These are phyloP conservation scores for Solanum tacnaense DNA, from an alignment of 257 asterid genomes.

Conservation along the genomic window DNA sequence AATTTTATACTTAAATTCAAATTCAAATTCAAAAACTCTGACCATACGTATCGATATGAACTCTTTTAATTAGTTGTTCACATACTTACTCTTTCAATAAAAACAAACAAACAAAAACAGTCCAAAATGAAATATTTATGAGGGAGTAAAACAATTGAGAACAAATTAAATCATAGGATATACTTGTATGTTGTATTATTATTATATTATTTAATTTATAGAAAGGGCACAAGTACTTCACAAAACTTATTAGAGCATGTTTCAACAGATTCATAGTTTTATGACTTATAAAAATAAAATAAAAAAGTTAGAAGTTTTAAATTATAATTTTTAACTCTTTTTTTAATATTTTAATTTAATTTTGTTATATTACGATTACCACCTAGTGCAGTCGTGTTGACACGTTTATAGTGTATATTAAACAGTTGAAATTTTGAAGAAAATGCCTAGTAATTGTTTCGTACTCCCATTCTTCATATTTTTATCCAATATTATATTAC, in stretches of 20 bases:
- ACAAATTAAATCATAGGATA: background rate
- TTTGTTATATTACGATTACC: background rate
- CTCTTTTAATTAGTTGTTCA: background rate
- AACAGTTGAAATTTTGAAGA: background rate
- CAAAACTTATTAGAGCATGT: background rate
- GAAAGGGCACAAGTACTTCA: background rate
- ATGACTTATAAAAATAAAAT: background rate
- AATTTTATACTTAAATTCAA: background rate
- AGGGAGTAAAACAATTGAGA: background rate
- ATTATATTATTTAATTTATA: too few species aligned
- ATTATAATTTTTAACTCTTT: background rate
- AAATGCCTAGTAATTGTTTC: background rate
- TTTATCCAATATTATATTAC: background rate
- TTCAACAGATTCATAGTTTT: background rate
- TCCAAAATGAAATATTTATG: background rate
- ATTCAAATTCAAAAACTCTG: too few species aligned
- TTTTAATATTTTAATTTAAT: background rate
- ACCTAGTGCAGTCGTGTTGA: background rate
- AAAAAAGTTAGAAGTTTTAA: background rate
- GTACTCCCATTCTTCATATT: background rate
- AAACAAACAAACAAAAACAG: background rate
- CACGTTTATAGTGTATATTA: background rate
- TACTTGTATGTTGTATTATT: background rate
- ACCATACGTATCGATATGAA: background rate
- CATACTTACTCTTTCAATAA: background rate